Base-by-base conservation (phyloP, 2,329 filamentous ascomycete genomes). In the Cordyceps farinosa region DNA sequence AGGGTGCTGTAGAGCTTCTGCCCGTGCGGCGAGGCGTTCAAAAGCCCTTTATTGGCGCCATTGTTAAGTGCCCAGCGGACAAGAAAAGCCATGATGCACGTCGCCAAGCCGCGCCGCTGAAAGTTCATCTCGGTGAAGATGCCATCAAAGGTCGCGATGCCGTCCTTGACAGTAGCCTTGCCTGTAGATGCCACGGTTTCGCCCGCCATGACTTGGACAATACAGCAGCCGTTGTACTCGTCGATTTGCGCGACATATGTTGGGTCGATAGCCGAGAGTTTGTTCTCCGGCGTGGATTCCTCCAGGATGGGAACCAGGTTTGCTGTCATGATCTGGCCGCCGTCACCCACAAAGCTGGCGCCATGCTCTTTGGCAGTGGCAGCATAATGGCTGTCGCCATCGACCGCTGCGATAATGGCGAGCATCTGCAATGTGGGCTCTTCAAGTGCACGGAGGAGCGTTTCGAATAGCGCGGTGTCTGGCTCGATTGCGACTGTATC, bases 81-180 rank as follows among this genome's bases (percentile, higher is more conserved):
- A 15, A 57, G 40, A 36, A 45, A 47, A 7, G 40, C 54, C 54
- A 47, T 47, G 2, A 45, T 40, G 29, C 40, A 45, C 17, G 54
- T 57, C 17, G 54, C 42, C 54, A 57, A 15, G 40, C 54, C 54
- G 40, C 54, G 54, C 3, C 54, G 29, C 54, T 47, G 29, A 34
- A 34, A 57, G 15, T 47, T 40, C 29, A 29, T 29, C 5, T 57
- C 29, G 3, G 54, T 57, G 17, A 44, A 57, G 29, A 57, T 47
- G 29, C 40, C 54, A 15, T 57, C 54, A 47, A 57, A 57, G 6
- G 42, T 57, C 29, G 54, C 40, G 29, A 57, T 9, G 7, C 54
- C 40, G 9, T 57, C 54, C 10, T 27, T 45, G 27, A 57, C 40
- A 10, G 40, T 47, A 1, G 30, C 11, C 42, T 57, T 45, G 54